A percentile compares a stretch with the other conserved stretches of the same genome.
Conservation (phyloP, 2,329 filamentous ascomycete genomes). For the Aspergillus alliaceus region DNA sequence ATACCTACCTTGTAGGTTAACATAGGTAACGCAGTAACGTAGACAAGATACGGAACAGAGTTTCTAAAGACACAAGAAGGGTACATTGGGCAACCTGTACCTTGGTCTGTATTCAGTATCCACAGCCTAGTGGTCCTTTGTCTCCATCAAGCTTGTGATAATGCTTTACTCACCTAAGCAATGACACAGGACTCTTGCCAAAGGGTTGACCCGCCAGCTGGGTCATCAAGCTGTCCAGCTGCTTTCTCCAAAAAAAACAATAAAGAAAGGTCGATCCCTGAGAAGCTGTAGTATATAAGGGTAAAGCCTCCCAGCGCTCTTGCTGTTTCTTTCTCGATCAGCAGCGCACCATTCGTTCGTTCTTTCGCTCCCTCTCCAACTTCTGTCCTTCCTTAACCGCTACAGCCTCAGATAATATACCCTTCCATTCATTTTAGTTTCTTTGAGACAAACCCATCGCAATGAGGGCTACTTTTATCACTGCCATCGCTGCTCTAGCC, state of each 20-base stretch:
- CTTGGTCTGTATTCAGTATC: conserved; percentile 1
- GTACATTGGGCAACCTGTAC: neutral
- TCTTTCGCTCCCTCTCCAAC: conserved; percentile 16
- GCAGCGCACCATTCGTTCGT: conserved; percentile 10
- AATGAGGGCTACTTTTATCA: conserved; percentile 28
- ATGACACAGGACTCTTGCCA: neutral
- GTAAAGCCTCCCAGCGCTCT: neutral
- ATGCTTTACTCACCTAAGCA: neutral
- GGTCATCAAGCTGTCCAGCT: neutral
- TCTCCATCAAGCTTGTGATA: neutral
- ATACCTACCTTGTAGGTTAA: neutral
- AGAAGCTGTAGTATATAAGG: conserved; percentile 14
- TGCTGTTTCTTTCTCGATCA: conserved; percentile 7
- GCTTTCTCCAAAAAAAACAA: neutral
- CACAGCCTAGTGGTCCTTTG: conserved; percentile 2
- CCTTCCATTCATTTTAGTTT: conserved; percentile 11
- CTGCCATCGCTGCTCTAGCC: conserved; percentile 25
- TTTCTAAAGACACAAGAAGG: neutral
- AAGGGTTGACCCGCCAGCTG: conserved; percentile 4
- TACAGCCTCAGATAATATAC: neutral
- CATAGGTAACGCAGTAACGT: neutral
- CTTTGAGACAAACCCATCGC: conserved; percentile 14
- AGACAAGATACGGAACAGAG: neutral
- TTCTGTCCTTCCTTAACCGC: conserved; percentile 22
- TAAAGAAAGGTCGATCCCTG: neutral